Evolutionary conservation across 306 rosid species (phyloP), one percentile per base, ranked within the genome.

Genomic region (Rubus parviflorus): DNA sequence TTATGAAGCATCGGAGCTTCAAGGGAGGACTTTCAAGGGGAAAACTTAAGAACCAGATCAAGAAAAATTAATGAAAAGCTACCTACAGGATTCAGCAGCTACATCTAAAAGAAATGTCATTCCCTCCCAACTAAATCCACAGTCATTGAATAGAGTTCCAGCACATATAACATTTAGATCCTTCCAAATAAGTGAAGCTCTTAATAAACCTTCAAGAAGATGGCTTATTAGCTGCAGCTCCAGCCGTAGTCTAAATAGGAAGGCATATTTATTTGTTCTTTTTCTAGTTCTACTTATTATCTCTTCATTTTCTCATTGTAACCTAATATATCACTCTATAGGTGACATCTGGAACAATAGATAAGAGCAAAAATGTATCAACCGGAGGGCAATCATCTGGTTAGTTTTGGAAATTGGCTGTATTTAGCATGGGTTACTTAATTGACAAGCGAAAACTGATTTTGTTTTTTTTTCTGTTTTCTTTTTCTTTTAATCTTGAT

Each of bases 371-470:
- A 75, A 82, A 51, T 83, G 82, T 82, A 19, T 77, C 91, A 23
- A 56, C 45, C 22, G 95, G 90, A 67, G 96, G 88, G 23, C 92
- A 68, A 51, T 67, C 93, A 69, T 84, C 93, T 37, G 98, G 97
- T 92, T 62, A 88, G 91, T 86, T 69, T 22, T 64, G 17, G 58
- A 70, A 62, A 41, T 77, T 61, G 11, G 47, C 52, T 78, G 11
- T n/a, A 16, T 72, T 68, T 54, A 12, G 20, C 3, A 11, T 60
- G 2, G 52, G 80, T 12, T 4, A 52, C 75, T 41, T 63, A 56
- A 5, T 64, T 5, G 16, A 25, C 0, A 1, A 40, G 47, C 3
- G 5, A 41, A 30, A 52, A 41, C 65, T 67, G 57, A 67, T 67
- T 70, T 30, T 5, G 2, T 65, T 70, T 64, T 30, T 70, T 64